Evolutionary conservation across 352 stramenopile genomes (phyloP).

Genomic region (Globisporangium cylindrosporum): DNA sequence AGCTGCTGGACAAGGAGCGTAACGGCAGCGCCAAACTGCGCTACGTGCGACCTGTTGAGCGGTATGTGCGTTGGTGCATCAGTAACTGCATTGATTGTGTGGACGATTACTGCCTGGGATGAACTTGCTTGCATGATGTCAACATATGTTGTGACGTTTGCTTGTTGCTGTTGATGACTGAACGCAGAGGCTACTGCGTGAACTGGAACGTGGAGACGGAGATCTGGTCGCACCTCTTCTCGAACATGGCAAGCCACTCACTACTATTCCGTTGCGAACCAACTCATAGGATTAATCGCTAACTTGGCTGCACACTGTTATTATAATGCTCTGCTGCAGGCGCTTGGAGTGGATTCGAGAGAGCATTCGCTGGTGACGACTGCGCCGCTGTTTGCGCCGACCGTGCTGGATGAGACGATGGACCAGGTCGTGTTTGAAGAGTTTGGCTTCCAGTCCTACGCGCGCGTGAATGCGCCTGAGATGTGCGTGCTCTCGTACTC

Average conservation of each 20-base stretch:
- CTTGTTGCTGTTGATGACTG: background rate
- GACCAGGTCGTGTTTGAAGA: conserved; percentile 84
- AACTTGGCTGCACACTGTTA: background rate
- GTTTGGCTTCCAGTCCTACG: conserved; percentile 53
- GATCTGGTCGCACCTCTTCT: conserved; percentile 55
- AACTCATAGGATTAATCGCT: background rate
- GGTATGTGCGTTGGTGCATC: conserved; percentile 17
- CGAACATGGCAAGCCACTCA: conserved; percentile 25
- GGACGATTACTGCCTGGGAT: background rate
- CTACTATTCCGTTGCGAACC: background rate
- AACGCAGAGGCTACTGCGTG: conserved; percentile 65
- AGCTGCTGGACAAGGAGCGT: conserved; percentile 51
- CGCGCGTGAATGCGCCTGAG: conserved; percentile 47
- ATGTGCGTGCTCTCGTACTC: conserved; percentile 69
- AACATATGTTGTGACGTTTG: background rate
- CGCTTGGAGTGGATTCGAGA: conserved; percentile 41
- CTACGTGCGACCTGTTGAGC: conserved; percentile 42
- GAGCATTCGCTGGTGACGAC: conserved; percentile 61
- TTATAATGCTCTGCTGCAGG: conserved; percentile 19
- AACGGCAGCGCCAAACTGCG: conserved; percentile 47
- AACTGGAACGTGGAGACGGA: conserved; percentile 80
- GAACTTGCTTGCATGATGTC: background rate
- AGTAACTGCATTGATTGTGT: background rate
- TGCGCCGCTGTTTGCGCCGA: conserved; percentile 51
- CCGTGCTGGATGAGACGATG: conserved; percentile 62